Evolutionary conservation across 2,329 filamentous ascomycete genomes (phyloP).

Genomic region (Colletotrichum lindemuthianum): DNA sequence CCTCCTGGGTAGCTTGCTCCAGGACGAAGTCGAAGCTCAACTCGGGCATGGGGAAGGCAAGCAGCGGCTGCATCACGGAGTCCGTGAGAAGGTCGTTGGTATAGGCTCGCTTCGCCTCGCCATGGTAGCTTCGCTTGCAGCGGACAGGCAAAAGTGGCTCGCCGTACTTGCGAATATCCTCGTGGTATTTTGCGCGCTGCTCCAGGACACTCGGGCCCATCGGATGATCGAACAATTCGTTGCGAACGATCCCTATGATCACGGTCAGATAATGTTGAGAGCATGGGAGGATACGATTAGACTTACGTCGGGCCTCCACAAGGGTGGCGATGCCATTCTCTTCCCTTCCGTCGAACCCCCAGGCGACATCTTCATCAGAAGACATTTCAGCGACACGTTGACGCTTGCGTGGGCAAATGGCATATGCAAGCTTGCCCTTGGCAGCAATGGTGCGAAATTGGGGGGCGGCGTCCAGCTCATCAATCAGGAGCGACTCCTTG

Average conservation of each 20-base stretch:
- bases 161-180: slow-evolving; percentile 24
- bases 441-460: slow-evolving; percentile 17
- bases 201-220: slow-evolving; percentile 20
- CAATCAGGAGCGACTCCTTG: slow-evolving; percentile 6
- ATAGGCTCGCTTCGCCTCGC: slow-evolving; percentile 24
- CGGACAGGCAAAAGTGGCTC: background rate
- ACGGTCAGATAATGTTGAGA: background rate
- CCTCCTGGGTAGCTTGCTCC: slow-evolving; percentile 19
- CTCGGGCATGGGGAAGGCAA: slow-evolving; percentile 27
- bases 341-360: slow-evolving; percentile 13
- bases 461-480: slow-evolving; percentile 27
- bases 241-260: slow-evolving; percentile 16
- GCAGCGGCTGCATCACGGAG: slow-evolving; percentile 22
- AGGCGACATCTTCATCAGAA: slow-evolving; percentile 2
- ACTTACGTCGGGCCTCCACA: slow-evolving; percentile 29
- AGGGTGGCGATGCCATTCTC: slow-evolving; percentile 15
- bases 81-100: slow-evolving; percentile 28
- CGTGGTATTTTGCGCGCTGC: slow-evolving; percentile 11
- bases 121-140: slow-evolving; percentile 23
- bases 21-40: slow-evolving; percentile 30
- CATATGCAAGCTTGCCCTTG: slow-evolving; percentile 20
- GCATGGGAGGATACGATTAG: too few relatives aligned
- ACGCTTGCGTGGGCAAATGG: slow-evolving; percentile 27
- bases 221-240: slow-evolving; percentile 11
- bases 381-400: background rate